phyloP scores from a whole-genome alignment of 371 early-diverging fungal species.

The Capillidium heterosporum region DNA sequence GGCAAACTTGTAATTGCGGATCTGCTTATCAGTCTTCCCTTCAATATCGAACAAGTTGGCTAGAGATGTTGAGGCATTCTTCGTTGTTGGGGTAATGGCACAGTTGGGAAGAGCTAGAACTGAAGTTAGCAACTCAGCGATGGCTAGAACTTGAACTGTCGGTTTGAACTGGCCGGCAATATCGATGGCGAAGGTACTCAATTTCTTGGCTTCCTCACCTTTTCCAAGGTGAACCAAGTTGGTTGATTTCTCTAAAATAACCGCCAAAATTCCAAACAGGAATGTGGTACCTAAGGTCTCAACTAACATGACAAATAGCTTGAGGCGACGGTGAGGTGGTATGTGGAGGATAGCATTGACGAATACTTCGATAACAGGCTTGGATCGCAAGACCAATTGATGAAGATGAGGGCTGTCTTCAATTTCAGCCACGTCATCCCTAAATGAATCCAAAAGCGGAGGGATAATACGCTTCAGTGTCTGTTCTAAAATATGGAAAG shows the following conservation, averaged over 20 bases:
- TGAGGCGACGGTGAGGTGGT: slow-evolving; percentile 78
- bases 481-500: slow-evolving; percentile 84
- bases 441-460: slow-evolving; percentile 45
- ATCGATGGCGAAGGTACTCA: slow-evolving; percentile 43
- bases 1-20: slow-evolving; percentile 58
- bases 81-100: slow-evolving; percentile 21
- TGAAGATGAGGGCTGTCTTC: slow-evolving; percentile 13
- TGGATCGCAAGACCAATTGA: slow-evolving; percentile 23
- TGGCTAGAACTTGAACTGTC: slow-evolving; percentile 43
- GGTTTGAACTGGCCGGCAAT: slow-evolving; percentile 42
- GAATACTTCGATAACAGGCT: slow-evolving; percentile 71
- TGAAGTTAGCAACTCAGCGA: slow-evolving; percentile 33
- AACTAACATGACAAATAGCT: slow-evolving; percentile 67
- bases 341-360: slow-evolving; percentile 81
- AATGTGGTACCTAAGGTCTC: slow-evolving; percentile 62
- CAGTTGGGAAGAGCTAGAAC: slow-evolving; percentile 44
- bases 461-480: slow-evolving; percentile 77
- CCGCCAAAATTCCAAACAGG: slow-evolving; percentile 45
- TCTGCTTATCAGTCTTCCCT: slow-evolving; percentile 38
- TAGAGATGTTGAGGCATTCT: slow-evolving; percentile 9
- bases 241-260: slow-evolving; percentile 53
- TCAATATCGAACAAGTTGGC: slow-evolving; percentile 20
- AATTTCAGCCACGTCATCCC: slow-evolving; percentile 18
- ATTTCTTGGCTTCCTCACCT: slow-evolving; percentile 28
- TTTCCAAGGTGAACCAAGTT: slow-evolving; percentile 28